These are phyloP conservation scores for Pseudogymnoascus sp. DNA, from an alignment of 2,329 filamentous ascomycete species.

Conservation along the genomic window DNA sequence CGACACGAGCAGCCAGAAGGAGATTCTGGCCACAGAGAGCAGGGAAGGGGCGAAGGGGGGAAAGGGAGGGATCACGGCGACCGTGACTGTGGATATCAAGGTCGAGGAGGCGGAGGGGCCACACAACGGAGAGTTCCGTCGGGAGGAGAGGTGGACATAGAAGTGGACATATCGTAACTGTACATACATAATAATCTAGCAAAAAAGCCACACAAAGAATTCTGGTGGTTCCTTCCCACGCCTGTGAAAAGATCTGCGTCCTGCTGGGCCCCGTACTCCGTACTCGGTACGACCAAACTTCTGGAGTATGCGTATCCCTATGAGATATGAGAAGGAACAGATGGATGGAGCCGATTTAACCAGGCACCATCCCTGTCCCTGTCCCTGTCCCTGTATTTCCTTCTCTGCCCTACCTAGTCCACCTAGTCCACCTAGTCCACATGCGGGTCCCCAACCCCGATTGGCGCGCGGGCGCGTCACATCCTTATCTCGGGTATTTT, in stretches of 20 bases:
- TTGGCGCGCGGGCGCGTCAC: neutral
- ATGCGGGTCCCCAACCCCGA: neutral
- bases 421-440: neutral
- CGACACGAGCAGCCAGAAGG: constrained; percentile 9
- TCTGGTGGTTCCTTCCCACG: neutral
- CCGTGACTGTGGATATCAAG: constrained; percentile 1
- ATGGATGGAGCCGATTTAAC: neutral
- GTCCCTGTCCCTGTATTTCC: neutral
- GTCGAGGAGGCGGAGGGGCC: neutral
- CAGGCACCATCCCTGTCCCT: neutral
- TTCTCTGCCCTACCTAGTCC: neutral
- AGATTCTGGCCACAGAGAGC: neutral
- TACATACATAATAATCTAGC: neutral
- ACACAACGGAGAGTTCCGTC: neutral
- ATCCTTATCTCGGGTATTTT: neutral
- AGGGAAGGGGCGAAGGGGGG: neutral
- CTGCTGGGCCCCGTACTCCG: neutral
- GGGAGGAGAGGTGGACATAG: neutral
- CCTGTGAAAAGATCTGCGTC: neutral
- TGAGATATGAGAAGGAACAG: neutral
- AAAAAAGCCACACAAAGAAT: neutral
- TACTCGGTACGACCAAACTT: neutral
- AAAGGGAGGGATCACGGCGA: neutral
- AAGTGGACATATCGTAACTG: neutral
- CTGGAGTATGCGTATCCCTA: neutral